Percentiles rank a stretch among this genome's conserved stretches.
Evolutionary conservation across 768 basidiomycete genomes (phyloP).

Genomic region (Suillus subalutaceus): DNA sequence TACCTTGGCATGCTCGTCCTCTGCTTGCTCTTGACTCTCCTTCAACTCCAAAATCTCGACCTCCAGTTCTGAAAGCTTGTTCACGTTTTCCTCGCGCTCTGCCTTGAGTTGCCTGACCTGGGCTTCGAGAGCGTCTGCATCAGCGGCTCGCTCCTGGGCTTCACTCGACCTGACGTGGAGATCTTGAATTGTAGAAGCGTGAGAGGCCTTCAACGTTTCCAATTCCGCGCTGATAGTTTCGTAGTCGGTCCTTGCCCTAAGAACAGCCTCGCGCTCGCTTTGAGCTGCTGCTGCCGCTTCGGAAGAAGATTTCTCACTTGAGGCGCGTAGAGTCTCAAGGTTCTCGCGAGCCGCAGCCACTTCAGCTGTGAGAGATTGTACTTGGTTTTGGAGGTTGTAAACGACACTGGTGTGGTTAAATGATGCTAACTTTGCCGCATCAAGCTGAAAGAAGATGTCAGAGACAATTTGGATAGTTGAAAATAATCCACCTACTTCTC

Average conservation of each 20-base stretch:
- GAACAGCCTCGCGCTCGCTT: slow-evolving; percentile 62
- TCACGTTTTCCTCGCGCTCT: slow-evolving; percentile 72
- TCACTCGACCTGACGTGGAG: slow-evolving; percentile 47
- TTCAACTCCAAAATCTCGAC: slow-evolving; percentile 78
- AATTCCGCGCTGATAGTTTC: slow-evolving; percentile 56
- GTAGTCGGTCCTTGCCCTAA: slow-evolving; percentile 66
- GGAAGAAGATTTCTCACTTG: slow-evolving; percentile 45
- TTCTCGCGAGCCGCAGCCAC: slow-evolving; percentile 52
- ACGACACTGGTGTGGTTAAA: slow-evolving; percentile 49
- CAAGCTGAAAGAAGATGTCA: slow-evolving; percentile 46
- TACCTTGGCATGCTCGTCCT: slow-evolving; percentile 57
- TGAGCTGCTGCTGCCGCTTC: slow-evolving; percentile 54
- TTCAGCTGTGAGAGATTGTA: slow-evolving; percentile 53
- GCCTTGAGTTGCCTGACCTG: slow-evolving; percentile 56
- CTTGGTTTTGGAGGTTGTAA: slow-evolving; percentile 50
- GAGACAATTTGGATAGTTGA: not conserved
- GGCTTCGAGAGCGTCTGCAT: slow-evolving; percentile 44
- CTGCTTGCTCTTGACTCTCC: slow-evolving; percentile 65
- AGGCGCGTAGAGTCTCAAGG: slow-evolving; percentile 51
- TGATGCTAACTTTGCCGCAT: slow-evolving; percentile 44
- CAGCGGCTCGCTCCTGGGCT: slow-evolving; percentile 49
- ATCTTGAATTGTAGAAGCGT: slow-evolving; percentile 51
- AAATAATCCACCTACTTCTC: slow-evolving; percentile 48
- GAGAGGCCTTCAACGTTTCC: slow-evolving; percentile 51
- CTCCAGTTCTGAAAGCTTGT: slow-evolving; percentile 79